Evolutionary conservation across 2,329 filamentous ascomycete genomes (phyloP), one percentile per base, ranked within the genome.

Genomic region (Arthrinium phaeospermum): DNA sequence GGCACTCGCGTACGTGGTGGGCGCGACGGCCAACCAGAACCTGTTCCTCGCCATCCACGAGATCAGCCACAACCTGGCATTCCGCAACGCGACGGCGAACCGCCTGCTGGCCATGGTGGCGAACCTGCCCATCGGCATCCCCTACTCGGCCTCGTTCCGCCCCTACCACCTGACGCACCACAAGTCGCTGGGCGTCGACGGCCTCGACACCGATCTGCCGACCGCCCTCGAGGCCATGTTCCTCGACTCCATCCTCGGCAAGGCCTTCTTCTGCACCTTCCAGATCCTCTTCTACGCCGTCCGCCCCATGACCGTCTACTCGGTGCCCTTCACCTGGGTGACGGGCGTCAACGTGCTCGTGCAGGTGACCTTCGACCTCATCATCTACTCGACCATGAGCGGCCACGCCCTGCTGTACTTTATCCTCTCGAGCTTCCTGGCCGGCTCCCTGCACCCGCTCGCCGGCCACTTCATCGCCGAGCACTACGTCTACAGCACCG

Each of bases 271-370:
- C 89, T 96, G 93, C 86, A 99, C 96, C 77, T 99, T 98, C 86
- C 96, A 99, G 85, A 98, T 99, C 83, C 90, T 99, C 81, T 99
- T 99, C 89, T 99, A 99, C 86, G 96, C 96, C 78, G 84, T 99
- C 69, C 94, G 96, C 22, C 96, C 96, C 74, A 98, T 98, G 93
- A 92, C 95, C 84, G 90, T 99, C 77, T 98, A 98, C 88, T 90
- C 91, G 78, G 89, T 98, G 6, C 94, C 96, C 49, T 90, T 98
- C 82, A 98, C 96, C 70, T 89, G 88, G 79, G 91, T 98, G 72
- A 95, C 98, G 83, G 87, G 91, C 72, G 84, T 95, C 84, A 99
- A 99, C 84, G 88, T 99, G 70, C 81, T 86, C 73, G 89, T 90
- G 4, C 96, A 99, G 84, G 78, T 96, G 69, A 79, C 84, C 75